Evolutionary conservation across 2,329 filamentous ascomycete species (phyloP).

Genomic region (Claviceps quebecensis): DNA sequence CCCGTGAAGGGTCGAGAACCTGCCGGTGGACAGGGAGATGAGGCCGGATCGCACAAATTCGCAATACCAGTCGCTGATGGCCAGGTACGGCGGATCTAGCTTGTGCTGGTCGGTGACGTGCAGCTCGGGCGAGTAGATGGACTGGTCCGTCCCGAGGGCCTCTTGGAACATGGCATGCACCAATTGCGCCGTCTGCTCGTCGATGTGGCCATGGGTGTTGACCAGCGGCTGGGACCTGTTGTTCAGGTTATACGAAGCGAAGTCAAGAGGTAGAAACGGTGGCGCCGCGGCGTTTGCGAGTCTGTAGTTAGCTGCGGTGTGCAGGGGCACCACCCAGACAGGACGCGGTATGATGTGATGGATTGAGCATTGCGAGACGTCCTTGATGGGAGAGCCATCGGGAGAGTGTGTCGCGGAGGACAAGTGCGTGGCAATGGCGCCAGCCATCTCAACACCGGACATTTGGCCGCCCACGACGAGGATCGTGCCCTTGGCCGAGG

Average conservation of each 20-base stretch:
- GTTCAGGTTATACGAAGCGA: conserved; percentile 55
- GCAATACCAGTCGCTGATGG: conserved; percentile 56
- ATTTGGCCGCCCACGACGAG: conserved; percentile 69
- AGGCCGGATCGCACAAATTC: conserved; percentile 57
- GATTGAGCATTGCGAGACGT: conserved; percentile 40
- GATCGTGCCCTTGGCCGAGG: conserved; percentile 41
- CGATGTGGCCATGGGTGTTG: conserved; percentile 52
- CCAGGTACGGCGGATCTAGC: conserved; percentile 47
- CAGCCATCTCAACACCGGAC: conserved; percentile 67
- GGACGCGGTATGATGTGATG: conserved; percentile 58
- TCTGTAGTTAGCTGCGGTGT: conserved; percentile 35
- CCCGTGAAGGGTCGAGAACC: conserved; percentile 21
- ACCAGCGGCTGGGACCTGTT: conserved; percentile 44
- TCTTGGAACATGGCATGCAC: conserved; percentile 37
- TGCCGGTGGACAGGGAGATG: conserved; percentile 38
- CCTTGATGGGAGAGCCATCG: conserved; percentile 21
- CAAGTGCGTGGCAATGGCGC: conserved; percentile 55
- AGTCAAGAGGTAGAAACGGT: conserved; percentile 58
- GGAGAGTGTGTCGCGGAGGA: conserved; percentile 48
- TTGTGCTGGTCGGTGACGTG: conserved; percentile 25
- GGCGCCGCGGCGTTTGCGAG: conserved; percentile 28
- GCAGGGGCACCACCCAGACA: conserved; percentile 55
- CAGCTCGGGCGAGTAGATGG: conserved; percentile 30
- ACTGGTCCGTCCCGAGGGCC: conserved; percentile 40
- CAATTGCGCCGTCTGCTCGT: conserved; percentile 38